Evolutionary conservation across 2,329 filamentous ascomycete genomes (phyloP), one percentile per base, ranked within the genome.

Genomic region (Dryadomyces quercivorus): DNA sequence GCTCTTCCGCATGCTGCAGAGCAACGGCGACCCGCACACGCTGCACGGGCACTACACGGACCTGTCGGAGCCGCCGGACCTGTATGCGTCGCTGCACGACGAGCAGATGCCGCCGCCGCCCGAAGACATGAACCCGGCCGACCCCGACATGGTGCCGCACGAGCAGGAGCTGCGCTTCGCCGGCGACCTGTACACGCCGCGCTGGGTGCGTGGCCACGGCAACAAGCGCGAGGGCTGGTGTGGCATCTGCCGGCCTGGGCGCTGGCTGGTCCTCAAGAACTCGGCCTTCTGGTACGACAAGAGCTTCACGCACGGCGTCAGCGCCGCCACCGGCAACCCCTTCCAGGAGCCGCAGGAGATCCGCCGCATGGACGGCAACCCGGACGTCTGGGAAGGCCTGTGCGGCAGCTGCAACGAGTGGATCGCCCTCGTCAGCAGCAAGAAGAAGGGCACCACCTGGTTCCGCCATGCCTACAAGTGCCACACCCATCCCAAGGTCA

Each of bases 251-350:
- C 91, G 90, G 66, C 85, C 87, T 2, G 87, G 87, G 2, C 77
- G 87, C 51, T 94, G 89, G 89, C 78, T 92, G 53, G 87, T 91
- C 16, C 74, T 95, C 56, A 94, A 93, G 73, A 93, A 94, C 70
- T 91, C 86, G 54, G 88, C 88, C 7, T 95, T 88, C 67, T 94
- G 89, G 88, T 94, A 94, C 68, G 88, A 94, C 72, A 92, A 93
- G 74, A 88, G 85, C 55, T 94, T 93, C 67, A 88, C 86, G 2
- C 89, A 94, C 64, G 88, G 88, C 51, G 88, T 94, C 66, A 89
- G 85, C 64, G 88, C 86, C 31, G 84, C 86, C 4, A 92, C 88
- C 0, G 88, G 88, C 22, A 83, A 78, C 59, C 81, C 84, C 3
- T 92, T 93, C 70, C 82, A 88, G 65, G 82, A 86, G 61, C 88